Evolutionary conservation across 2,329 filamentous ascomycete genomes (phyloP).

Genomic region (Lachnellula arida): DNA sequence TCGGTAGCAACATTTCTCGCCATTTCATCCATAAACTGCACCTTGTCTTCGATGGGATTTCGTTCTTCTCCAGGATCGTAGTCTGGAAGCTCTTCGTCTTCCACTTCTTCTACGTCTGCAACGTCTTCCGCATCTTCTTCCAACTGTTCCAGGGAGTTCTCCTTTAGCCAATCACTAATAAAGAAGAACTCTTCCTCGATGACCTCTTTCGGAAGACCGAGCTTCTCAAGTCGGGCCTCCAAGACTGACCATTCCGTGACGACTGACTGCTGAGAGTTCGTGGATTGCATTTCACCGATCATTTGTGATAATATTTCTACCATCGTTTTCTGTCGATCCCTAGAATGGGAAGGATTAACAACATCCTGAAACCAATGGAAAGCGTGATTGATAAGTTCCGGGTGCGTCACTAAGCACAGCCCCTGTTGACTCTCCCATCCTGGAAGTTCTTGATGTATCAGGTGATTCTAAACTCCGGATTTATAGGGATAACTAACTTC

Average conservation of each 20-base stretch:
- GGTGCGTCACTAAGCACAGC: no score
- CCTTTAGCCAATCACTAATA: conserved; percentile 17
- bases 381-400: background rate
- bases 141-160: background rate
- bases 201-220: conserved; percentile 12
- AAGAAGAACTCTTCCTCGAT: conserved; percentile 19
- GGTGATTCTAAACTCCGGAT: no score
- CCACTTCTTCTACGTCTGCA: background rate
- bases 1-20: conserved; percentile 1
- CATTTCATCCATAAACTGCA: conserved; percentile 5
- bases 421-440: background rate
- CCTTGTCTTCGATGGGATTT: conserved; percentile 8
- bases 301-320: conserved; percentile 5
- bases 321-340: conserved; percentile 9
- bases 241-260: conserved; percentile 13
- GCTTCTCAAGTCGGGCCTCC: conserved; percentile 8
- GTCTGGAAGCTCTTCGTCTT: conserved; percentile 10
- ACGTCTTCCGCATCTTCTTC: conserved; percentile 5
- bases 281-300: conserved; percentile 5
- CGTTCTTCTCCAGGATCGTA: conserved; percentile 9
- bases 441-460: no score
- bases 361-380: background rate
- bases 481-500: no score
- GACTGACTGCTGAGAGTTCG: conserved; percentile 7
- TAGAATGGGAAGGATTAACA: background rate